Evolutionary conservation across 495 filamentous ascomycete genomes (phyloP), one percentile per base, ranked within the genome.

Genomic region (Neurospora africana): DNA sequence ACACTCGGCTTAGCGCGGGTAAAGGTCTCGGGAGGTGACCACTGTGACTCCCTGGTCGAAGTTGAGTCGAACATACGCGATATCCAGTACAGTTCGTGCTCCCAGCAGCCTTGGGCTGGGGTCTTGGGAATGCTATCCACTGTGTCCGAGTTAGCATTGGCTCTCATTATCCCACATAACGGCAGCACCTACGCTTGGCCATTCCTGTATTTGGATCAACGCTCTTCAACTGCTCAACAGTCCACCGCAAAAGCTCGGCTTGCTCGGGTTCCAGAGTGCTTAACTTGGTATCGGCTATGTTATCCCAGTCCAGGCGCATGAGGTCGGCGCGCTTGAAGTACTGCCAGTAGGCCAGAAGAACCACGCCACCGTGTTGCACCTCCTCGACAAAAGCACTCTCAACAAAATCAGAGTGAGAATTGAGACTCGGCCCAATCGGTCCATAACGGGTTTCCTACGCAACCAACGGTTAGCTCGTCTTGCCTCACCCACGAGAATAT

Each of bases 261-360:
- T 80, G 75, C 13, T 74, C 36, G 10, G 70, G 61, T 8, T 70
- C 68, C n/a, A 79, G 68, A n/a, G n/a, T 43, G 69, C 38, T 71
- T 40, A 78, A 33, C 2, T 74, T 27, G 2, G 73, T 70, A 27
- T 73, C 68, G 17, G 15, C 58, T 3, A 39, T 23, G 2, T 74
- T 33, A 7, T 73, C 69, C 78, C 78, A 78, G 41, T 77, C 39
- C 4, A 74, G 7, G 27, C 68, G 71, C 68, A 76, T 68, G n/a
- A 78, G 65, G 21, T 80, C 78, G n/a, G 71, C 70, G 8, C 77
- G 74, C 58, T 76, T 76, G 68, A 73, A 80, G 68, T 79, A 80
- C 3, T 73, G 73, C 79, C 79, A 80, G 39, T 79, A 53, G 3
- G 72, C 72, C 35, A 80, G 69, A 17, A 80, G 72, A 40, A 73